Base-by-base conservation (phyloP, 2,329 filamentous ascomycete genomes). In the Neofusicoccum ribis region DNA sequence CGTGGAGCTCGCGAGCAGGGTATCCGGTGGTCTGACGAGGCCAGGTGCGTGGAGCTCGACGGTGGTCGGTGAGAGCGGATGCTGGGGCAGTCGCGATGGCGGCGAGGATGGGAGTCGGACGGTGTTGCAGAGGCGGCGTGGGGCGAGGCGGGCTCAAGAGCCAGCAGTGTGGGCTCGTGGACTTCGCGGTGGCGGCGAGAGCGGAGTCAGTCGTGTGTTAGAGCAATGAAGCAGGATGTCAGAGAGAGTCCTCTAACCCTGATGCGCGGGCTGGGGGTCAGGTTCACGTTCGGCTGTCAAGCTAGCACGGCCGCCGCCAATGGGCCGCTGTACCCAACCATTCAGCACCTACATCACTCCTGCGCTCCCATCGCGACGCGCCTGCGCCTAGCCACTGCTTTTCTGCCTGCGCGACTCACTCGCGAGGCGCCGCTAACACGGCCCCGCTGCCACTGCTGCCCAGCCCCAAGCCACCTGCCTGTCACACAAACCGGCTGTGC, bases 161-260 rank as follows among this genome's bases (percentile, higher is more conserved):
- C 43, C 56, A 46, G 31, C 20, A 31, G 56, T 14, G 44, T 37
- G 56, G 56, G 34, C 56, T 60, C 56, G 56, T 14, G 43, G 54
- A 23, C 56, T 60, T 60, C 56, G 43, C 56, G 31, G 56, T 60
- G 56, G 56, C 56, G 44, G 36, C 46, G 44, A 27, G 59, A 46
- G 59, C 59, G 43, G 59, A 62, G 59, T 62, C 59, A 50, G 59
- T 59, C 31, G 41, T 20, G 56, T 64, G 62, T 54, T 64, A 41
- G 43, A 64, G 52, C 63, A 54, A 54, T 58, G 51, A 59, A 59
- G 63, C 63, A 50, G 59, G 59, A 50, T 51, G 59, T 62, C 43
- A 50, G 59, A 62, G 59, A 34, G 59, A 50, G 27, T 50, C 47
- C 37, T 39, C 43, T 44, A 44, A 44, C 43, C 47, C 52, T 62